phyloP scores from a whole-genome alignment of 768 basidiomycete species.

The Tylopilus subfusipes region DNA sequence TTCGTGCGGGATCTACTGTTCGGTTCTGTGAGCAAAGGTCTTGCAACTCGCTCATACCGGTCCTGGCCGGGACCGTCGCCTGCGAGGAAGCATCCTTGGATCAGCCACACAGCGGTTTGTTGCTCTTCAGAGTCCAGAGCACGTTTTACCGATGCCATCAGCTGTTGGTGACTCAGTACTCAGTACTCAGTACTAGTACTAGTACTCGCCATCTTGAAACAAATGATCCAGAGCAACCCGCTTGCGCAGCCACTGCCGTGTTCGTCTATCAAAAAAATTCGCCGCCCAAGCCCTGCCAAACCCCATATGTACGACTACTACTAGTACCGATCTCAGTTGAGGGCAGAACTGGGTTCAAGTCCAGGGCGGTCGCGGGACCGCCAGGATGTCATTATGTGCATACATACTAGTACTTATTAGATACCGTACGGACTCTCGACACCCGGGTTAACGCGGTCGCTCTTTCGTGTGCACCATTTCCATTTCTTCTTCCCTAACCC shows the following conservation, averaged over 20 bases:
- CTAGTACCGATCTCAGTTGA: too few species aligned
- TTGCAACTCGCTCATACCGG: constrained; percentile 8
- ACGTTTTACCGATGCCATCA: not conserved
- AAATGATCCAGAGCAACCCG: not conserved
- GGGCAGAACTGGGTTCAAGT: too few species aligned
- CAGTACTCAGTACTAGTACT: too few species aligned
- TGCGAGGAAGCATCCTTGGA: constrained; percentile 9
- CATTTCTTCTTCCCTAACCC: too few species aligned
- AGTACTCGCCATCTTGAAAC: not conserved
- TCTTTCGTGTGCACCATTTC: too few species aligned
- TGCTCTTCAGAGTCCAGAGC: not conserved
- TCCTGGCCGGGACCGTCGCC: constrained; percentile 8
- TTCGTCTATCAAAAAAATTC: not conserved
- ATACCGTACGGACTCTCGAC: too few species aligned
- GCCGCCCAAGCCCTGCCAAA: not conserved
- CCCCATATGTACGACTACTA: not conserved
- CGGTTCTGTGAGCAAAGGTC: not conserved
- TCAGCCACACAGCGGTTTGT: not conserved
- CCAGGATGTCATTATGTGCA: too few species aligned
- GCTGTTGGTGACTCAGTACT: not conserved
- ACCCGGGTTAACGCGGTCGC: too few species aligned
- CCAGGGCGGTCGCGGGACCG: too few species aligned
- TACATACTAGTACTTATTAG: too few species aligned
- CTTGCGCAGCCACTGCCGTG: not conserved
- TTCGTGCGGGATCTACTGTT: not conserved